phyloP scores from a whole-genome alignment of 2,329 filamentous ascomycete species.

The Trichoderma guizhouense region DNA sequence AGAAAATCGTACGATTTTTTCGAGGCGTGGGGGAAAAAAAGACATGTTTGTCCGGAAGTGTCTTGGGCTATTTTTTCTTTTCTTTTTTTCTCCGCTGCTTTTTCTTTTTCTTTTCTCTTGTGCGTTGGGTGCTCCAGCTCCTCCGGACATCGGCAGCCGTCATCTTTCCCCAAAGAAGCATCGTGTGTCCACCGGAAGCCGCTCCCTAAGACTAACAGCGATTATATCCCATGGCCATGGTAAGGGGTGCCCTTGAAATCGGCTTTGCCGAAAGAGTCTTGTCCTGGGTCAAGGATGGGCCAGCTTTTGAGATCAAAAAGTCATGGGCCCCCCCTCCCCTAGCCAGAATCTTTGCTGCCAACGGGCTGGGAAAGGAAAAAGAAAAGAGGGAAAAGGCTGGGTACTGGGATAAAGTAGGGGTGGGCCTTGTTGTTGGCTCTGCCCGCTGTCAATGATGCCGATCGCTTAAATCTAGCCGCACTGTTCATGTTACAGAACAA shows the following conservation, averaged over 20 bases:
- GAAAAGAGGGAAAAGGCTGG: background rate
- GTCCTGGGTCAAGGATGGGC: background rate
- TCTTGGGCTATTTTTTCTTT: background rate
- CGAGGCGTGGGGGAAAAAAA: background rate
- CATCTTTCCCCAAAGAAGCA: background rate
- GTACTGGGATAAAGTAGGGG: background rate
- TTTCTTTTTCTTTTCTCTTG: background rate
- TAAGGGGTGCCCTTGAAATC: constrained; percentile 8
- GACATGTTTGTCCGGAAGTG: constrained; percentile 5
- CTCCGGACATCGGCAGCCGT: background rate
- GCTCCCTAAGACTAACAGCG: background rate
- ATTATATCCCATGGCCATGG: background rate
- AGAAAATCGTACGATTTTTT: constrained; percentile 15
- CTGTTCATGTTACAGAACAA: constrained; percentile 5
- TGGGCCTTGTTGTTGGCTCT: background rate
- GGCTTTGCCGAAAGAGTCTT: constrained; percentile 6
- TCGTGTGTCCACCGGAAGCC: constrained; percentile 1
- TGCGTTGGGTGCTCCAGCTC: background rate
- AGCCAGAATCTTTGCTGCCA: background rate
- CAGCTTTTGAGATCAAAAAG: constrained; percentile 1
- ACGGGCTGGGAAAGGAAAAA: background rate
- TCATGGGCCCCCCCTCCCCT: background rate
- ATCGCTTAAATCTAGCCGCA: constrained; percentile 14
- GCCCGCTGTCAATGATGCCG: constrained; percentile 16
- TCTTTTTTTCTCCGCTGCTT: background rate